Evolutionary conservation across 2,329 filamentous ascomycete species (phyloP).

Genomic region (Fusarium udum): DNA sequence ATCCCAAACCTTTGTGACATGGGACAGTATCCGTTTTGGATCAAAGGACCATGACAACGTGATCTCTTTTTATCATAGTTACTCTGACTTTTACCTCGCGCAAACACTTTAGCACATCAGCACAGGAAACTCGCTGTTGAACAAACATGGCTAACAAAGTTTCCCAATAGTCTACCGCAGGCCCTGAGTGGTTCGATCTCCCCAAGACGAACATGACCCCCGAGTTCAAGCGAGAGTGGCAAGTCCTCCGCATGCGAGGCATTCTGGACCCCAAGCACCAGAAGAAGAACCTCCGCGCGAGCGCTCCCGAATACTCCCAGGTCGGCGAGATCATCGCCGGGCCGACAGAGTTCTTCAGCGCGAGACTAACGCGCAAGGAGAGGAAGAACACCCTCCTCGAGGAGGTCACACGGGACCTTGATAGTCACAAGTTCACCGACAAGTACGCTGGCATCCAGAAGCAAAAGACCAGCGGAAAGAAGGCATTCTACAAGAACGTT

Average conservation of each 20-base stretch:
- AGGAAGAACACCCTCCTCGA: conserved; percentile 87
- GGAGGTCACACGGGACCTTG: conserved; percentile 69
- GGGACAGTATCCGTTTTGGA: conserved; percentile 54
- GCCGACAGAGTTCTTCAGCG: conserved; percentile 85
- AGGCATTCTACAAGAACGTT: conserved; percentile 85
- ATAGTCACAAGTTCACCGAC: conserved; percentile 77
- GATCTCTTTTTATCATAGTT: conserved; percentile 72
- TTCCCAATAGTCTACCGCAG: conserved; percentile 66
- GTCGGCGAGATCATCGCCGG: conserved; percentile 90
- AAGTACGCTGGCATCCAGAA: conserved; percentile 89
- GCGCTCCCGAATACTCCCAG: conserved; percentile 80
- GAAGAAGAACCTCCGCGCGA: conserved; percentile 82
- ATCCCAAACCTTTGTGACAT: conserved; percentile 51
- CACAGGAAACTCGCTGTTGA: not conserved
- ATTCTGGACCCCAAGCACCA: conserved; percentile 93
- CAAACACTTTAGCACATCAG: conserved; percentile 8
- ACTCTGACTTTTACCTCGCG: conserved; percentile 65
- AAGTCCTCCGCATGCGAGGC: conserved; percentile 87
- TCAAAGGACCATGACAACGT: conserved; percentile 67
- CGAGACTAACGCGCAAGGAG: conserved; percentile 85
- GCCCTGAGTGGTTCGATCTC: conserved; percentile 86
- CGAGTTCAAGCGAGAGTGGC: conserved; percentile 87
- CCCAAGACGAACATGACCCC: conserved; percentile 85
- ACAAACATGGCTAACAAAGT: conserved; percentile 32
- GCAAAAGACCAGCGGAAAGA: conserved; percentile 87